These are phyloP conservation scores for Castanea sativa DNA, from an alignment of 306 rosid species.

Conservation along the genomic window DNA sequence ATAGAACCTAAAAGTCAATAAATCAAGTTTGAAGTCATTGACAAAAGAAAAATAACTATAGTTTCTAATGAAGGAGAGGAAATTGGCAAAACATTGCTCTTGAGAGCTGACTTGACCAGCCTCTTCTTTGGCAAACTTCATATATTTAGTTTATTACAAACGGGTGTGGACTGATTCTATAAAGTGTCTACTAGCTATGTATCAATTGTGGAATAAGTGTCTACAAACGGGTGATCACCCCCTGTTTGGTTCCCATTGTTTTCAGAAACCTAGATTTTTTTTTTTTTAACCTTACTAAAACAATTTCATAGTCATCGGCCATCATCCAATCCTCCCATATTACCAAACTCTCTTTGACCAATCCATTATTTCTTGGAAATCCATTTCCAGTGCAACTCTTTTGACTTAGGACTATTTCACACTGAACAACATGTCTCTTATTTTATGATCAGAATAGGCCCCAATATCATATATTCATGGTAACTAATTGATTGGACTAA, in stretches of 20 bases:
- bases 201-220: too few species aligned
- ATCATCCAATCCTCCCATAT: neutral
- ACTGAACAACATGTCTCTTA: too few species aligned
- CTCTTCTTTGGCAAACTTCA: neutral
- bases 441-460: too few species aligned
- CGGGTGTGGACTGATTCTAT: neutral
- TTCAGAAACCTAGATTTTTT: neutral
- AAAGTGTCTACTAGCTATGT: neutral
- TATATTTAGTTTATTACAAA: neutral
- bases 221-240: too few species aligned
- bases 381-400: too few species aligned
- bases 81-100: constrained; percentile 3
- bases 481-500: too few species aligned
- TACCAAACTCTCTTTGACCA: neutral
- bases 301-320: too few species aligned
- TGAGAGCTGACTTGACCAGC: constrained; percentile 8
- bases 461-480: too few species aligned
- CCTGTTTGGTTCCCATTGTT: neutral
- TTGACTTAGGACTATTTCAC: too few species aligned
- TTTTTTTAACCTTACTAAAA: too few species aligned
- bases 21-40: neutral
- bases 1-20: neutral
- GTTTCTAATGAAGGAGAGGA: too few species aligned
- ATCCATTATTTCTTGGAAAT: too few species aligned
- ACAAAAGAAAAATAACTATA: neutral